Base-by-base conservation (phyloP, 768 basidiomycete genomes). In the Rhizopogon roseolus region DNA sequence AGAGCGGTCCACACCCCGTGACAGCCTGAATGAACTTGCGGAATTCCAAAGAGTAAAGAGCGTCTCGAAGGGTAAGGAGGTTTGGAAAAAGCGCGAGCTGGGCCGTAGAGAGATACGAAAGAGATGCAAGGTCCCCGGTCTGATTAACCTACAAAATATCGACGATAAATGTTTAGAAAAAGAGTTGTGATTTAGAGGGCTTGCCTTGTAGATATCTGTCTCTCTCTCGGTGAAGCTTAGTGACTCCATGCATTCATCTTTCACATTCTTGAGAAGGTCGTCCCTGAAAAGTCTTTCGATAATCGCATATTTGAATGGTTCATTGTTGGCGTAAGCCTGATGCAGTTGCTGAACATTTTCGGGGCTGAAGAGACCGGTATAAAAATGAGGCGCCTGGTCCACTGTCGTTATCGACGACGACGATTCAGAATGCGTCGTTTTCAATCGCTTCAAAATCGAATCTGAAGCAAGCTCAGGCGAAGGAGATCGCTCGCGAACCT, bases 191-290 rank as follows among this genome's bases (percentile, higher is more conserved):
- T 36, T 1, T 4, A 40, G 14, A 14, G 36, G 17, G 19, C 40
- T 55, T 56, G 89, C 91, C 85, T 91, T 93, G 82, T 98, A 98
- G 60, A 98, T 98, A 65, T 98, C 96, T 2, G 96, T 98, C 77
- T 98, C 91, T 73, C 97, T 98, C 74, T 93, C 86, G 3, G 88
- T 81, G 66, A 95, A 93, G 67, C 77, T 85, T 56, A 95, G 79
- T 63, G 93, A 82, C 49, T 74, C 71, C 52, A 89, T 70, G 60
- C 90, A 91, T 68, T 95, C 93, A 62, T 93, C 86, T 71, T 90
- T 88, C 55, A 93, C 93, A 32, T 79, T 78, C 62, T 77, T 76
- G 32, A 98, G 77, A 27, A 98, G 78, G 6, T 86, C 86, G 60
- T 94, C 87, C 62, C 88, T 84, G 69, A 98, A 89, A 17, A 98